Percentiles rank a stretch among this genome's conserved stretches.
phyloP scores from a whole-genome alignment of 495 filamentous ascomycete species.

The Podospora appendiculata region DNA sequence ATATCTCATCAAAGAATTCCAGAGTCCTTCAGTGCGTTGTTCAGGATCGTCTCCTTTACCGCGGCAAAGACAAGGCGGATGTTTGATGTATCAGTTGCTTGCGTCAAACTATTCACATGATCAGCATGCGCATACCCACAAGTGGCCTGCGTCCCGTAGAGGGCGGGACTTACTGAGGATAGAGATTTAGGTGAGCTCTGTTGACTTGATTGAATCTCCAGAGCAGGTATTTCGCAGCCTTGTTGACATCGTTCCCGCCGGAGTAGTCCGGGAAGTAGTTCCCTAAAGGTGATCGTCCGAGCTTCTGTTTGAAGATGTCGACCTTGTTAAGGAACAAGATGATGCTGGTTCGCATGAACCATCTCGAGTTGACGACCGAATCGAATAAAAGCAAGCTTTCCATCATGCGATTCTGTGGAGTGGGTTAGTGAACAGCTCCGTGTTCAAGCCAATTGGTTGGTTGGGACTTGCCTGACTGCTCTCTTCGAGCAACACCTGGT shows the following conservation, averaged over 20 bases:
- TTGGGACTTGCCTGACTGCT: slow-evolving; percentile 71
- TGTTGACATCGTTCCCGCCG: slow-evolving; percentile 93
- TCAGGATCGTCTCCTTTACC: slow-evolving; percentile 96
- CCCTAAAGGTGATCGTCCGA: slow-evolving; percentile 76
- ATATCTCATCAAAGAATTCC: slow-evolving; percentile 70
- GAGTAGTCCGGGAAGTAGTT: slow-evolving; percentile 98
- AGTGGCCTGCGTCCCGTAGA: neutral
- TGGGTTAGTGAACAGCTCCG: slow-evolving; percentile 11
- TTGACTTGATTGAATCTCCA: slow-evolving; percentile 99
- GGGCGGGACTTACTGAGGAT: slow-evolving; percentile 77
- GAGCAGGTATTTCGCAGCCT: slow-evolving; percentile 92
- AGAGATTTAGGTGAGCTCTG: slow-evolving; percentile 88
- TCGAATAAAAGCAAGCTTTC: slow-evolving; percentile 96
- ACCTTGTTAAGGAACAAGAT: slow-evolving; percentile 98
- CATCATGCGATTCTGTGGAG: slow-evolving; percentile 90
- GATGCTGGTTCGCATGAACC: slow-evolving; percentile 98
- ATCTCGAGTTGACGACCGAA: slow-evolving; percentile 95
- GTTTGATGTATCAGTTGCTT: slow-evolving; percentile 97
- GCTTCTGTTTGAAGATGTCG: slow-evolving; percentile 92
- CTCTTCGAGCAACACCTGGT: slow-evolving; percentile 93
- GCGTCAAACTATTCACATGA: slow-evolving; percentile 63
- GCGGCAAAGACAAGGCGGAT: slow-evolving; percentile 96
- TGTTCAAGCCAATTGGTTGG: neutral
- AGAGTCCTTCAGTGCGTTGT: slow-evolving; percentile 96
- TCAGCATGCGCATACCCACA: slow-evolving; percentile 22